Conservation (phyloP, 139 green algal genomes). For the Pleodorina starrii region DNA sequence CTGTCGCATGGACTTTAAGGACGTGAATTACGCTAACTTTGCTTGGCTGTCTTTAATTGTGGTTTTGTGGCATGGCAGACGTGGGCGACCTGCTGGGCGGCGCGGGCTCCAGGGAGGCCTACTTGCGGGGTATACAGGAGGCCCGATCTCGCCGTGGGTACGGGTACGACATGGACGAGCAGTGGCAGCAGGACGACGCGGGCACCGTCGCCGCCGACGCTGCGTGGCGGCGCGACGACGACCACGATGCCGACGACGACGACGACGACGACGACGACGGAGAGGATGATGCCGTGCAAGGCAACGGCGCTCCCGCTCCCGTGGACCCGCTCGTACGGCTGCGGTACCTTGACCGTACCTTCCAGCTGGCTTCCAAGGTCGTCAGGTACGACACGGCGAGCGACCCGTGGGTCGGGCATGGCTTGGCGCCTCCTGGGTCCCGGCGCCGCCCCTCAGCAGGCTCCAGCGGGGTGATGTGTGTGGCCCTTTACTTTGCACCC, state of each 20-base stretch:
- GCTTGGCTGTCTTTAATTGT: too few relatives aligned
- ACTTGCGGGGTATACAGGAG: background rate
- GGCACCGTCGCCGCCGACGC: background rate
- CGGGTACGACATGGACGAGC: background rate
- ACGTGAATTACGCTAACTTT: too few relatives aligned
- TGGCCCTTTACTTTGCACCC: too few relatives aligned
- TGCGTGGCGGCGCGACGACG: background rate
- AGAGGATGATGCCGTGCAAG: background rate
- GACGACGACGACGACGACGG: background rate
- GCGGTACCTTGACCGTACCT: background rate
- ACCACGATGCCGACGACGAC: background rate
- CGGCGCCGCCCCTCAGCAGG: too few relatives aligned
- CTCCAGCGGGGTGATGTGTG: too few relatives aligned
- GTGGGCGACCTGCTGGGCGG: constrained; percentile 28
- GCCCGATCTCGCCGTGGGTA: background rate
- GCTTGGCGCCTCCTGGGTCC: too few relatives aligned
- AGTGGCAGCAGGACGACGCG: background rate
- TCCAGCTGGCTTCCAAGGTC: background rate
- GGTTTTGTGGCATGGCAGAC: too few relatives aligned
- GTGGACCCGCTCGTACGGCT: constrained; percentile 13
- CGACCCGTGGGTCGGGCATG: too few relatives aligned
- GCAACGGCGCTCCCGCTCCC: background rate
- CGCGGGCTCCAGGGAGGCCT: background rate
- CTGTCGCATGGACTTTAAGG: too few relatives aligned
- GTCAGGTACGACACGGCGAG: constrained; percentile 35